Evolutionary conservation across 2,329 filamentous ascomycete species (phyloP), one percentile per base, ranked within the genome.

Genomic region (Fusarium sp.): DNA sequence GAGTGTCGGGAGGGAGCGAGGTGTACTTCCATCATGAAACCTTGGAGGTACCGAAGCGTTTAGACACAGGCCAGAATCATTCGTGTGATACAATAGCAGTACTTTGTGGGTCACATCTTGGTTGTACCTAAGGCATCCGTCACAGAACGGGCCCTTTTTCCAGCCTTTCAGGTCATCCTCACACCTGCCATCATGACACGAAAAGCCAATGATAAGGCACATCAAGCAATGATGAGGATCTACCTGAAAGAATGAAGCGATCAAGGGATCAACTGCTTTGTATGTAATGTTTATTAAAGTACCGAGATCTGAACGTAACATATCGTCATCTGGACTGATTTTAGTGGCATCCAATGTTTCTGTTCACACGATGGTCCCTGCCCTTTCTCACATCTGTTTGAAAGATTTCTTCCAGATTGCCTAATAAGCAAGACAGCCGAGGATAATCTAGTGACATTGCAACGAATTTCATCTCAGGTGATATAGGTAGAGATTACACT

Each of bases 361-460:
- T 57, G 38, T 37, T 69, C 65, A 52, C 40, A 64, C 38, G 44
- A 57, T 43, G 43, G 57, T 30, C 64, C 66, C 44, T 69, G 65
- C 65, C 42, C 50, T 44, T 44, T 46, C n/a, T 42, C 64, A 59
- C 50, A 58, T 42, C 32, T 50, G 53, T 58, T 69, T 46, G 43
- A 58, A 69, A 11, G 43, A 64, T 56, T 37, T 52, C 28, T 60
- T 60, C 32, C 47, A 59, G 44, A 49, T 49, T 59, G 56, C 42
- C 54, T 50, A 49, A 54, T 60, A 38, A 56, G 56, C 28, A 68
- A 62, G 47, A 62, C 65, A 69, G 37, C 38, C 42, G 47, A 63
- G 64, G 42, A 50, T 25, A 59, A 54, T 56, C 43, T 57, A 69
- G 65, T 65, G 66, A 69, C 30, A 69, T 69, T 64, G 38, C 38